Base-by-base conservation (phyloP, 805 yeast genomes). In the Lipomyces yamanashiensis region DNA sequence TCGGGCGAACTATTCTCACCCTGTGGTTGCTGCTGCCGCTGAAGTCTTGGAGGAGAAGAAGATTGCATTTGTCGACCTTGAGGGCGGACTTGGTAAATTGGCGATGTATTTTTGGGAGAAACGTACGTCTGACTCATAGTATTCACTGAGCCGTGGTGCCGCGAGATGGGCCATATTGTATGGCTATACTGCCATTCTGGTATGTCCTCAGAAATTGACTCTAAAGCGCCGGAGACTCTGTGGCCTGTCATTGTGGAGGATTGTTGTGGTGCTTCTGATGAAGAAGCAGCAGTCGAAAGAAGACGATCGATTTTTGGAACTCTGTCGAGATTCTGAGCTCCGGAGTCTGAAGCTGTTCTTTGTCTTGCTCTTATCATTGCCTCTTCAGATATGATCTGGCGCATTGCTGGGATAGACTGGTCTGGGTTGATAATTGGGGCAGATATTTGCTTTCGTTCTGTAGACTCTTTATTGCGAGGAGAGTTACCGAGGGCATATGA, bases 401-500 rank as follows among this genome's bases (percentile, higher is more conserved):
- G 10, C 44, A 43, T 44, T 19, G 57, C 9, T 10, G 58, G 57
- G n/a, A 47, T 37, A 2, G 53, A 23, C 39, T 34, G 36, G 21
- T 49, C 54, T 10, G 37, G 40, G 34, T 49, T 45, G 34, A 37
- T 34, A 8, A 56, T 47, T 15, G 60, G 60, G 2, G 54, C 53
- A 12, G 60, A 56, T 17, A 56, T 56, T 7, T 21, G 23, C 19
- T 37, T 33, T 15, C 39, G 17, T 5, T 39, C 45, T 2, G 54
- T 13, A 37, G 34, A 17, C 8, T 54, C 51, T 41, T 34, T 19
- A 36, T 15, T 41, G 15, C 51, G 53, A 10, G 51, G 23, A 8
- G 60, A 37, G 39, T 21, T 49, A 8, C 57, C 41, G n/a, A 52
- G 39, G 9, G 64, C 64, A 12, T 15, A 48, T 2, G 58, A 34